A percentile compares a stretch with the other conserved stretches of the same genome.
Conservation (phyloP, 495 filamentous ascomycete genomes). For the Xylaria acuta region DNA sequence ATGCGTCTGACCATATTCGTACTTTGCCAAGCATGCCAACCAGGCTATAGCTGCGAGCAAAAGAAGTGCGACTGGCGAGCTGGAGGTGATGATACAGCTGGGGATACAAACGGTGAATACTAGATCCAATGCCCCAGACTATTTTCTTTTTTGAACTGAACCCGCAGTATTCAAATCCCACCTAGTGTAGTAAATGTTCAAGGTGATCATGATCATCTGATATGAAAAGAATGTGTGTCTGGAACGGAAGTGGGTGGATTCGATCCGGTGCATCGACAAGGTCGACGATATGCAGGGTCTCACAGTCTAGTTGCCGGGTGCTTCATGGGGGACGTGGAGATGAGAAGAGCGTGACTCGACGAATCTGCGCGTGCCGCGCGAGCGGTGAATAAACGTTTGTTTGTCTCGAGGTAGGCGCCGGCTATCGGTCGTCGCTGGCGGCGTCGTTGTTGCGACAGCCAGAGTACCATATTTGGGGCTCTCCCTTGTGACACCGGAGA, state of each 20-base stretch:
- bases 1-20: neutral
- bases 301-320: neutral
- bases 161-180: neutral
- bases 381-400: slow-evolving; percentile 8
- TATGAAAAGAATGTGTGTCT: neutral
- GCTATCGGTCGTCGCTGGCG: slow-evolving; percentile 1
- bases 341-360: slow-evolving; percentile 10
- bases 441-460: neutral
- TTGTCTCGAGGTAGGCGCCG: neutral
- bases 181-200: neutral
- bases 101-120: neutral
- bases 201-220: neutral
- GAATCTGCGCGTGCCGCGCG: slow-evolving; percentile 2
- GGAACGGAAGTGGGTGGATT: slow-evolving; percentile 5
- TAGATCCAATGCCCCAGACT: too few relatives aligned
- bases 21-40: neutral
- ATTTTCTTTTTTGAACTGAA: neutral
- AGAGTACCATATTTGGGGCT: neutral
- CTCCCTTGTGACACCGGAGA: neutral
- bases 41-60: neutral
- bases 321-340: neutral
- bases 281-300: slow-evolving; percentile 18
- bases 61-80: too few relatives aligned
- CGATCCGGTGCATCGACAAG: neutral
- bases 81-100: neutral